Percentiles rank a stretch among this genome's conserved stretches.
These are phyloP conservation scores for Emericellopsis cladophorae DNA, from an alignment of 2,329 filamentous ascomycete genomes.

Conservation along the genomic window DNA sequence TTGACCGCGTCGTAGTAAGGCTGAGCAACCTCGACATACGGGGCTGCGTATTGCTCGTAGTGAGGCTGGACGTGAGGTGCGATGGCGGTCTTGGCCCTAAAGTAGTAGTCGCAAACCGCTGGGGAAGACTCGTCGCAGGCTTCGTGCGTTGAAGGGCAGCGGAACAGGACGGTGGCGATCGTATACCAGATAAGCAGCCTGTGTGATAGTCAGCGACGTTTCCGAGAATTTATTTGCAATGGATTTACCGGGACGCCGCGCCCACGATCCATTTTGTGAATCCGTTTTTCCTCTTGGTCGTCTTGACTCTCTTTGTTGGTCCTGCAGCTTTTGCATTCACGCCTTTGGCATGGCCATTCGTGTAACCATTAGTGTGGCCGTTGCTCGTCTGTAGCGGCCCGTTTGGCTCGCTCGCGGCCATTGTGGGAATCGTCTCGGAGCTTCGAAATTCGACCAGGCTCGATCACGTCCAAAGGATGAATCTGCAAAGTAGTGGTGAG, in stretches of 20 bases:
- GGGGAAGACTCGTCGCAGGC: slow-evolving; percentile 59
- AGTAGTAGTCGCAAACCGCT: slow-evolving; percentile 73
- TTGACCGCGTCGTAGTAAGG: slow-evolving; percentile 61
- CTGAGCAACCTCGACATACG: slow-evolving; percentile 63
- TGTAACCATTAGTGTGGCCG: slow-evolving; percentile 19
- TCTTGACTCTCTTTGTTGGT: slow-evolving; percentile 7
- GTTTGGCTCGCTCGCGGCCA: slow-evolving; percentile 12
- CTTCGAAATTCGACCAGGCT: too few species aligned
- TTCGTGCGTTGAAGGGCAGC: slow-evolving; percentile 61
- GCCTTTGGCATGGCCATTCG: slow-evolving; percentile 17
- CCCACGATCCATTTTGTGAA: slow-evolving; percentile 28
- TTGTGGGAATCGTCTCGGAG: too few species aligned
- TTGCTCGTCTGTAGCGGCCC: slow-evolving; percentile 22
- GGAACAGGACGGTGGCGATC: slow-evolving; percentile 67
- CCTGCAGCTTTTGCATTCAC: slow-evolving; percentile 6
- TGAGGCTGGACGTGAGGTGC: slow-evolving; percentile 72
- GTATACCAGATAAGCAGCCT: slow-evolving; percentile 80
- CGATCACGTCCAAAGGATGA: too few species aligned
- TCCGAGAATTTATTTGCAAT: background rate
- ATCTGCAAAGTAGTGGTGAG: too few species aligned
- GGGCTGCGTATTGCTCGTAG: slow-evolving; percentile 72
- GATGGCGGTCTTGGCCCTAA: slow-evolving; percentile 48
- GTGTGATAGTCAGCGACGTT: slow-evolving; percentile 2
- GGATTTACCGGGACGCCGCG: slow-evolving; percentile 39
- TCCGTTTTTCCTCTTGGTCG: slow-evolving; percentile 10